Evolutionary conservation across 495 filamentous ascomycete species (phyloP), one percentile per base, ranked within the genome.

Genomic region (Penicillium manginii): DNA sequence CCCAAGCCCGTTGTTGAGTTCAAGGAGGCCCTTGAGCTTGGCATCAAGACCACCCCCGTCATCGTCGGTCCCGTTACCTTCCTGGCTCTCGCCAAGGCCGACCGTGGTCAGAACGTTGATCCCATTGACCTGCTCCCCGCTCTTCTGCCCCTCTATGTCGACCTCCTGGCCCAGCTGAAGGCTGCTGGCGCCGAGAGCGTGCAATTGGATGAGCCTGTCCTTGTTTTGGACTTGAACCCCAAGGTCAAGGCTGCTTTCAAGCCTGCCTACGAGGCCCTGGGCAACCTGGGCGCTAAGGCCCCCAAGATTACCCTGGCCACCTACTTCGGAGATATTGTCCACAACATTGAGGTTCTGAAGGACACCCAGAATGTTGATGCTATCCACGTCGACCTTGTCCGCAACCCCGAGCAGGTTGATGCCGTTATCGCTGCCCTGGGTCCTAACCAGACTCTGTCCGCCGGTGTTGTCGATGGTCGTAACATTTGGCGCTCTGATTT

Each of bases 401-500:
- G 94, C 70, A 89, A 96, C 82, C 94, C 94, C 46, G 92, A 97
- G 81, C 94, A 98, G 82, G 89, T 98, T 49, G 86, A 92, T 33
- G 84, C 85, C 49, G 90, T 97, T 68, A 70, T 90, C 54, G 80
- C 73, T 60, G 84, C 87, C 62, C 85, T 97, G 53, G 91, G 92
- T 66, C 81, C 90, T 60, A 88, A 90, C 68, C 94, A 97, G 79
- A 77, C 86, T 56, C 89, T 98, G 57, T 98, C 96, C 54, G 86
- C 85, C 65, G 94, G 94, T 88, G 88, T 98, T 64, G 94, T 98
- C 62, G 92, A 98, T 69, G 96, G 94, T 66, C 91, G 94, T 71
- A 98, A 98, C 85, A 98, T 98, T 85, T 98, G 94, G 94, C 98
- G n/a, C n/a, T n/a, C n/a, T n/a, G n/a, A n/a, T n/a, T n/a, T n/a